Conservation (phyloP, 2,329 filamentous ascomycete species). For the Cladosporium colombiae region DNA sequence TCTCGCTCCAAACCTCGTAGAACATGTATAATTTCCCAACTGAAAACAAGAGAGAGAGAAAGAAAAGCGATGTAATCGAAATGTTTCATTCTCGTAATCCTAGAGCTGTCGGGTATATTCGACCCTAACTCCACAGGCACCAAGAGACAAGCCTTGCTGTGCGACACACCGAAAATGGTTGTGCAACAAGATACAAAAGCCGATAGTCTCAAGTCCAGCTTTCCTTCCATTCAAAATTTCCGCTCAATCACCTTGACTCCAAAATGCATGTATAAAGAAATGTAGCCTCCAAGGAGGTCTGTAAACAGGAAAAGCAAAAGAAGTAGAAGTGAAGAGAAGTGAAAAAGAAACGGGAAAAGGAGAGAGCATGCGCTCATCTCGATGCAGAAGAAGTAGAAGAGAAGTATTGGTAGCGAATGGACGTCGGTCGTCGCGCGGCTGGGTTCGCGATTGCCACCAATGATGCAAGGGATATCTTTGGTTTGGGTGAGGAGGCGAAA, state of each 20-base stretch:
- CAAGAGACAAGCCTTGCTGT: not conserved
- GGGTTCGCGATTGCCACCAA: slow-evolving; percentile 15
- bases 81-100: slow-evolving; percentile 1
- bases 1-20: too few relatives aligned
- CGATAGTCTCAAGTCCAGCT: slow-evolving; percentile 5
- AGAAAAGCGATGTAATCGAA: not conserved
- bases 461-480: slow-evolving; percentile 14
- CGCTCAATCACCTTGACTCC: not conserved
- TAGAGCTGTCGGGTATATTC: not conserved
- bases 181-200: not conserved
- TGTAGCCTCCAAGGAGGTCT: not conserved
- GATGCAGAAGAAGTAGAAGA: not conserved
- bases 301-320: not conserved
- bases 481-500: not conserved
- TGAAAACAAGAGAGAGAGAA: too few relatives aligned
- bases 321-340: not conserved
- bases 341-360: not conserved
- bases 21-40: too few relatives aligned
- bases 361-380: not conserved
- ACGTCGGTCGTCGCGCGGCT: slow-evolving; percentile 16
- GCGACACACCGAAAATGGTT: not conserved
- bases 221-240: not conserved
- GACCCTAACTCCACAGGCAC: slow-evolving; percentile 10
- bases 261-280: slow-evolving; percentile 5
- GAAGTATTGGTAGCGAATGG: slow-evolving; percentile 11